These are phyloP conservation scores for Narthecium ossifragum DNA, from an alignment of 106 monocot species.

Conservation along the genomic window DNA sequence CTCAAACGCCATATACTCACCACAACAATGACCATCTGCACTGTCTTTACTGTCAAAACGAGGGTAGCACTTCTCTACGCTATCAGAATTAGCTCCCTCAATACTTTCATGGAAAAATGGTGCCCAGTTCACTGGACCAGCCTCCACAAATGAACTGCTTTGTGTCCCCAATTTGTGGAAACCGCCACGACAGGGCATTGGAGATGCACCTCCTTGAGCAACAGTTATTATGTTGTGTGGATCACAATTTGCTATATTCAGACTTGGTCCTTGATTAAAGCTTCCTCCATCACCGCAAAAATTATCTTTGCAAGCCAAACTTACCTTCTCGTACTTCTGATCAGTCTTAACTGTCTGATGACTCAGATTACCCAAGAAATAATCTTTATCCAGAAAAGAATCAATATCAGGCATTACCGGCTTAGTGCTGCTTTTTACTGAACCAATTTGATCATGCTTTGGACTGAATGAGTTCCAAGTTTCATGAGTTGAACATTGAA, in stretches of 20 bases:
- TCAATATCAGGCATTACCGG: constrained; percentile 8
- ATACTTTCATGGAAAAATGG: no score
- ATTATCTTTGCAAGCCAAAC: constrained; percentile 7
- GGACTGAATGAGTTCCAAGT: constrained; percentile 6
- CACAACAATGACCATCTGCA: constrained; percentile 1
- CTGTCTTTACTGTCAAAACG: not conserved
- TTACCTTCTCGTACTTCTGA: constrained; percentile 11
- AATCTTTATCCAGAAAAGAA: constrained; percentile 13
- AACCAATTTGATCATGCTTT: constrained; percentile 6
- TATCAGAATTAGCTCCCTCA: constrained; percentile 5
- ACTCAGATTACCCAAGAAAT: constrained; percentile 1
- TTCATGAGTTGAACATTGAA: constrained; percentile 2
- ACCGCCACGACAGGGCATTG: constrained; percentile 2
- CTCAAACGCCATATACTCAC: not conserved
- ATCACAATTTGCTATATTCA: not conserved
- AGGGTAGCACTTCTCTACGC: constrained; percentile 12
- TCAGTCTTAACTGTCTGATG: constrained; percentile 3
- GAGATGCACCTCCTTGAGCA: constrained; percentile 13
- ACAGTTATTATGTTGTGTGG: constrained; percentile 3
- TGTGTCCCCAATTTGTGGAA: constrained; percentile 10
- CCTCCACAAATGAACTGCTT: constrained; percentile 10
- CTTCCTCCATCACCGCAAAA: constrained; percentile 9
- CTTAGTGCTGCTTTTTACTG: constrained; percentile 9
- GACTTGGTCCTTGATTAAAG: constrained; percentile 8
- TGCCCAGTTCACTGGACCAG: not conserved